Evolutionary conservation across 2,329 filamentous ascomycete genomes (phyloP).

Genomic region (Neopestalotiopsis sp.): DNA sequence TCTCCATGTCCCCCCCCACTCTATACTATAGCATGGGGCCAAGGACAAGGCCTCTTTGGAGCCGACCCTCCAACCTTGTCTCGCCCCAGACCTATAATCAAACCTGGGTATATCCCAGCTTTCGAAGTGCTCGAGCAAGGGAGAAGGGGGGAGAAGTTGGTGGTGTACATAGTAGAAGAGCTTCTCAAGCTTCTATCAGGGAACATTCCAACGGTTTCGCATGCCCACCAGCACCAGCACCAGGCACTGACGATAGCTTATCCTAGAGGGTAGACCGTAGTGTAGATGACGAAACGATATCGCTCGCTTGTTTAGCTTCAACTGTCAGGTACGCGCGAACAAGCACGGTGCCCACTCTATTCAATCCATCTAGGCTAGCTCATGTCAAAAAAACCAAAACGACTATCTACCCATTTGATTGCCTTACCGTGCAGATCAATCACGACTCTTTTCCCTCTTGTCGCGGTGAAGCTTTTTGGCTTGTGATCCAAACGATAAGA

Average conservation of each 20-base stretch:
- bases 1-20: not conserved
- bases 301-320: not conserved
- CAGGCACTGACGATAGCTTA: not conserved
- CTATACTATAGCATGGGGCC: not conserved
- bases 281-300: not conserved
- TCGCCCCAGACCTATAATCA: not conserved
- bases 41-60: not conserved
- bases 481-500: too few relatives aligned
- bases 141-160: not conserved
- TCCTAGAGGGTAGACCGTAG: not conserved
- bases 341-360: too few relatives aligned
- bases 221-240: not conserved
- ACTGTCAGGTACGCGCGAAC: too few relatives aligned
- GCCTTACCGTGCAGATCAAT: too few relatives aligned
- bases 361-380: too few relatives aligned
- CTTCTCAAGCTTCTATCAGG: not conserved
- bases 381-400: too few relatives aligned
- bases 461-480: too few relatives aligned
- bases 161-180: not conserved
- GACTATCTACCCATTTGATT: too few relatives aligned
- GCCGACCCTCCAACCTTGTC: not conserved
- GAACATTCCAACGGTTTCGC: not conserved
- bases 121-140: not conserved
- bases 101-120: slow-evolving; percentile 6
- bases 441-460: too few relatives aligned